phyloP scores from a whole-genome alignment of 2,329 filamentous ascomycete genomes.

The Talaromyces islandicus region DNA sequence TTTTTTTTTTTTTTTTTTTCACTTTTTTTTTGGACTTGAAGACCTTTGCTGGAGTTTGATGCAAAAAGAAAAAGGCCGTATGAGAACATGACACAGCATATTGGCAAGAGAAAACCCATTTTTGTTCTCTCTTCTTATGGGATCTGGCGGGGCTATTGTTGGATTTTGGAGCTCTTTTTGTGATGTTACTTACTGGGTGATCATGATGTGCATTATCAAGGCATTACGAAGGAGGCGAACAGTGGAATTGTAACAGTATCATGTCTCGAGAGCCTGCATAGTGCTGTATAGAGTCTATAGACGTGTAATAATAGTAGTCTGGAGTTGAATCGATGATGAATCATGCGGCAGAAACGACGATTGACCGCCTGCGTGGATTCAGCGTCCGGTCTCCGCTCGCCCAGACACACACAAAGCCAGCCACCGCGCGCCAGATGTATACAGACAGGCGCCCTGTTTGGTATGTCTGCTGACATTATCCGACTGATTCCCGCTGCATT shows the following conservation, averaged over 20 bases:
- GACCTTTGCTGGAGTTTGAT: constrained; percentile 1
- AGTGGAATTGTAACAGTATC: constrained; percentile 8
- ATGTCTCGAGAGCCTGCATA: background rate
- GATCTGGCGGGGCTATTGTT: background rate
- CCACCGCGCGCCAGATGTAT: background rate
- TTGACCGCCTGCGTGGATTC: background rate
- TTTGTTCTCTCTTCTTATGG: constrained; percentile 4
- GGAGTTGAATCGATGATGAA: background rate
- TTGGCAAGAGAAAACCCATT: constrained; percentile 14
- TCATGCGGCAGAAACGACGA: background rate
- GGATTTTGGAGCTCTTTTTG: background rate
- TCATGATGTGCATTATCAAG: constrained; percentile 5
- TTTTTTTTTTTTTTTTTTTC: constrained; percentile 16
- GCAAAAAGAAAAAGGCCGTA: constrained; percentile 1
- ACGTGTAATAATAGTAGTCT: background rate
- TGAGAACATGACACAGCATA: background rate
- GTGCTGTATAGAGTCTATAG: background rate
- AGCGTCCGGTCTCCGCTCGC: background rate
- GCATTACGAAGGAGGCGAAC: background rate
- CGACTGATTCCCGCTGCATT: constrained; percentile 12
- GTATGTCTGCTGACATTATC: constrained; percentile 10
- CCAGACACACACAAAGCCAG: background rate
- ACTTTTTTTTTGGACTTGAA: constrained; percentile 1
- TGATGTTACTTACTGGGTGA: background rate
- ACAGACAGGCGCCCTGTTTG: background rate